Percentiles rank a stretch among this genome's conserved stretches.
These are phyloP conservation scores for Lachancea waltii DNA, from an alignment of 805 yeast genomes.

Conservation along the genomic window DNA sequence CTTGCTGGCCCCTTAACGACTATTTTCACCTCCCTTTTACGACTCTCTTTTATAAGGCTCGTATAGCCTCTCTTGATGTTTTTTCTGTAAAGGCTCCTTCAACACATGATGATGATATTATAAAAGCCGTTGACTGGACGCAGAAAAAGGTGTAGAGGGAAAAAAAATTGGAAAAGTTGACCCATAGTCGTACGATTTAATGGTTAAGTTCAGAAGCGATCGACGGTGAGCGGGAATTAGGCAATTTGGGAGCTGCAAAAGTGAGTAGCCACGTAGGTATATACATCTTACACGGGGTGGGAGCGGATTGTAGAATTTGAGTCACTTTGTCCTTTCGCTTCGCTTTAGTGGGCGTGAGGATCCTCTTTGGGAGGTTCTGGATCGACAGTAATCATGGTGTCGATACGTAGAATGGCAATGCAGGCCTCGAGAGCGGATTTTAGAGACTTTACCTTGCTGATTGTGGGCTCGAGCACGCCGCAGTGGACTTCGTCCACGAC, in stretches of 20 bases:
- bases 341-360: conserved; percentile 7
- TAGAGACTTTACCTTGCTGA: conserved; percentile 85
- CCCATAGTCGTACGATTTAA: not conserved
- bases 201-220: too few species aligned
- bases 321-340: not conserved
- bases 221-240: too few species aligned
- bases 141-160: not conserved
- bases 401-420: conserved; percentile 93
- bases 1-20: not conserved
- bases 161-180: not conserved
- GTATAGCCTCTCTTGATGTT: not conserved
- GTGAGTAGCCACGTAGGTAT: not conserved
- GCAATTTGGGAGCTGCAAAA: too few species aligned
- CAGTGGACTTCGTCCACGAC: conserved; percentile 74
- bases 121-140: not conserved
- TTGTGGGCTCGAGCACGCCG: conserved; percentile 94
- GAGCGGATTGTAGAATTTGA: not conserved
- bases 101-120: not conserved
- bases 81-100: not conserved
- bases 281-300: not conserved
- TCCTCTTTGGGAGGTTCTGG: conserved; percentile 90
- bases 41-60: not conserved
- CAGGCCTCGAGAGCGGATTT: conserved; percentile 98
- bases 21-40: not conserved
- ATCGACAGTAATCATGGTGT: conserved; percentile 95